Base-by-base conservation (phyloP, 2,329 filamentous ascomycete genomes). In the Calonectria hongkongensis region DNA sequence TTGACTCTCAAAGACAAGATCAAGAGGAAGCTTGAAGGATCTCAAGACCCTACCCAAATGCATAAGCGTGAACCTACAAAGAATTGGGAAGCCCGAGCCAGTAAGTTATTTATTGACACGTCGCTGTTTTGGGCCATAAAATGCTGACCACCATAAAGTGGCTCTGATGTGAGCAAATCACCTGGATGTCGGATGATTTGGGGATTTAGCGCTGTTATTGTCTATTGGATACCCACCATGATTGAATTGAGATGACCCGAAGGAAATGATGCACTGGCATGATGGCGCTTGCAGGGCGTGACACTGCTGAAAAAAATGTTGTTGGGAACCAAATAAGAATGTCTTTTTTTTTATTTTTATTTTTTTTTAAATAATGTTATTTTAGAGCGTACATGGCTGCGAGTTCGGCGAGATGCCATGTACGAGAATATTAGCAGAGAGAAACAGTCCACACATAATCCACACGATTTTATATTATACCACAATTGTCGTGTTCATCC, bases 1-100 rank as follows among this genome's bases (percentile, higher is more conserved):
- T 67, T 66, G 28, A 75, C 70, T 10, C 71, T 80, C 39, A 79
- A 77, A 65, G 60, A 74, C 2, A 80, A 74, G 77, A 65, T 80
- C 68, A 74, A 77, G 73, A 66, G 67, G 39, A 80, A 78, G 69
- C 69, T 80, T 6, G 64, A 58, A 16, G 68, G 73, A 4, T 76
- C 77, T 3, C 67, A 75, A 27, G 77, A 79, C 47, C 78, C 78
- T 21, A 66, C 73, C 39, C 75, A 77, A 64, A 77, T 70, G 66
- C 73, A 68, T 4, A 74, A 67, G 41, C 45, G 56, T 16, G 76
- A 80, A 12, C 76, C 77, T 4, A 72, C 68, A 51, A 79, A 79
- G 73, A 78, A 76, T 7, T 80, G 78, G 78, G 78, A 80, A 36
- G 78, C 78, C 8, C 78, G 78, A 65, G 73, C 75, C 54, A 70